phyloP scores from a whole-genome alignment of 352 stramenopile species.

The Globisporangium nunn region DNA sequence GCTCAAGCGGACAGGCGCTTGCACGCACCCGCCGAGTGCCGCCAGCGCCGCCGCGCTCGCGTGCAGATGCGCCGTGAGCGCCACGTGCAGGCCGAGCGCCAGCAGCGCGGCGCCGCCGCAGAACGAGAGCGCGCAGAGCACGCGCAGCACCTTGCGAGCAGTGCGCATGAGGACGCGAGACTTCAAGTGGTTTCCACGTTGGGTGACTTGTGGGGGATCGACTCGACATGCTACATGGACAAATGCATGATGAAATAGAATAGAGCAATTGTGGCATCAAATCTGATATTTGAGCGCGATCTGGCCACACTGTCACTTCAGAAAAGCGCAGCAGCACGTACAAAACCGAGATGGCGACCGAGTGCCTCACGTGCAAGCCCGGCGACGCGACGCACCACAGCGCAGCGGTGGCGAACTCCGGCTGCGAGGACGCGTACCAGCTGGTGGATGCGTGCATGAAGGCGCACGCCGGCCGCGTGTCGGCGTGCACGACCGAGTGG shows the following conservation, averaged over 20 bases:
- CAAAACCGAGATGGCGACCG: constrained; percentile 33
- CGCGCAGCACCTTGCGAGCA: constrained; percentile 51
- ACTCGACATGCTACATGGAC: background rate
- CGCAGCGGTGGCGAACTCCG: constrained; percentile 59
- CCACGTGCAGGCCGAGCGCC: constrained; percentile 45
- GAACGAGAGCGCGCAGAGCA: constrained; percentile 55
- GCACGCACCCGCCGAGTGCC: constrained; percentile 25
- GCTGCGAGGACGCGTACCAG: constrained; percentile 58
- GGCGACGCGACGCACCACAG: constrained; percentile 60
- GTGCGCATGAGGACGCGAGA: constrained; percentile 32
- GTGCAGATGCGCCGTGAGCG: constrained; percentile 35
- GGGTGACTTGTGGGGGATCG: background rate
- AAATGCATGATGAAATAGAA: background rate
- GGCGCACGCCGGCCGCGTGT: constrained; percentile 64
- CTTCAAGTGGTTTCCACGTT: background rate
- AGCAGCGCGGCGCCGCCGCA: constrained; percentile 38
- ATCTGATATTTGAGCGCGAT: background rate
- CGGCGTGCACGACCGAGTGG: constrained; percentile 70
- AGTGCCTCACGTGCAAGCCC: constrained; percentile 70
- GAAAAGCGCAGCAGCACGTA: background rate
- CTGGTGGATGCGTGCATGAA: constrained; percentile 81
- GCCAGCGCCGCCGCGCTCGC: constrained; percentile 42
- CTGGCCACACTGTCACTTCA: background rate
- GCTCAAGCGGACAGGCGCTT: background rate
- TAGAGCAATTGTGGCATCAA: background rate